A percentile compares a stretch with the other conserved stretches of the same genome.
phyloP scores from a whole-genome alignment of 2,329 filamentous ascomycete species.

The Fusarium setosum region DNA sequence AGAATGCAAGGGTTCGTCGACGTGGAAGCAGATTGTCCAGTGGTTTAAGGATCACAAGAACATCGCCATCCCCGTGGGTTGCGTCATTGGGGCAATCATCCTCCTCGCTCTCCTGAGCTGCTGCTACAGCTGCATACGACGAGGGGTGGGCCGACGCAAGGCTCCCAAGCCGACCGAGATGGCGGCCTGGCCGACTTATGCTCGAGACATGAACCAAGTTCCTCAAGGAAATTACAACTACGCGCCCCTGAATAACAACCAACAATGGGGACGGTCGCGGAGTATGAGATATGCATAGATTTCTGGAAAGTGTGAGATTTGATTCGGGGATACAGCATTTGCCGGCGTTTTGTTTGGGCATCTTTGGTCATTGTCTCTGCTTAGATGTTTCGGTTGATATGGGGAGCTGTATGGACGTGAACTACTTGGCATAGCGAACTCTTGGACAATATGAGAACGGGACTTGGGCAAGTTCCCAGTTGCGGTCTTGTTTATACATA shows the following conservation, averaged over 20 bases:
- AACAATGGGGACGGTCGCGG: constrained; percentile 34
- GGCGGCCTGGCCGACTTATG: constrained; percentile 41
- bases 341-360: constrained; percentile 35
- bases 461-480: background rate
- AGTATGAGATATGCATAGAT: constrained; percentile 48
- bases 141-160: constrained; percentile 37
- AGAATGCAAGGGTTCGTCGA: constrained; percentile 76
- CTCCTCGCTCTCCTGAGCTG: constrained; percentile 77
- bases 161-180: constrained; percentile 41
- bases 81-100: constrained; percentile 78
- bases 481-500: constrained; percentile 1
- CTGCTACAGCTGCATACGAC: constrained; percentile 61
- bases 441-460: constrained; percentile 14
- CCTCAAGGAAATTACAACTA: constrained; percentile 37
- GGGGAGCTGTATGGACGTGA: background rate
- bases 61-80: constrained; percentile 84
- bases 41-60: constrained; percentile 84
- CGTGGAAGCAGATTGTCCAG: constrained; percentile 75
- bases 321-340: constrained; percentile 28
- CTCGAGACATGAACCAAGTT: constrained; percentile 29
- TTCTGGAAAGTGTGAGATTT: background rate
- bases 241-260: constrained; percentile 30
- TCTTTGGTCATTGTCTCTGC: background rate
- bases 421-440: constrained; percentile 3
- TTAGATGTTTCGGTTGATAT: background rate